A percentile compares a stretch with the other conserved stretches of the same genome.
Conservation (phyloP, 208 protist species). For the Trypanosoma vivax region DNA sequence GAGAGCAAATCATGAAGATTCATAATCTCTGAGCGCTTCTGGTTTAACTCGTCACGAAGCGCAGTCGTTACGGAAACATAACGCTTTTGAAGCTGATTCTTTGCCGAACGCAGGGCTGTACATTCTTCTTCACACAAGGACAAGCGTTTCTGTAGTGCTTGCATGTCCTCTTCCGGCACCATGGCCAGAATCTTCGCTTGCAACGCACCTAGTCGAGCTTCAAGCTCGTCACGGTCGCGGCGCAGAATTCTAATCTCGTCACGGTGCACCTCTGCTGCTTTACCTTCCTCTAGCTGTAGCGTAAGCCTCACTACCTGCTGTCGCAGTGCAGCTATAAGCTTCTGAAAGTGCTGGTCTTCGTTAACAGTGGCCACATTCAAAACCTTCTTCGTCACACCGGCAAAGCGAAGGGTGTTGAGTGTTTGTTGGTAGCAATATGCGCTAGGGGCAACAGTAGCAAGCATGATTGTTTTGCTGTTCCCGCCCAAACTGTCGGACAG, state of each 20-base stretch:
- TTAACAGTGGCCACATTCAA: slow-evolving; percentile 83
- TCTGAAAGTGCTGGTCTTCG: slow-evolving; percentile 74
- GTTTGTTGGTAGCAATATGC: slow-evolving; percentile 81
- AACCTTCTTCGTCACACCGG: slow-evolving; percentile 73
- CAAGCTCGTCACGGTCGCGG: slow-evolving; percentile 40
- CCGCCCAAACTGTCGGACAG: slow-evolving; percentile 79
- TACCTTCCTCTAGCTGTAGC: slow-evolving; percentile 67
- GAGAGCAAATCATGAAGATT: slow-evolving; percentile 32
- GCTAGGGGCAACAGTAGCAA: slow-evolving; percentile 78
- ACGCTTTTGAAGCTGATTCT: slow-evolving; percentile 38
- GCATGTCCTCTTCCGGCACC: slow-evolving; percentile 31
- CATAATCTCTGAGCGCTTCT: slow-evolving; percentile 38
- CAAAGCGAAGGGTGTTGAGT: slow-evolving; percentile 84
- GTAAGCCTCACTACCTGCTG: slow-evolving; percentile 77
- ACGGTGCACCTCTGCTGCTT: slow-evolving; percentile 45
- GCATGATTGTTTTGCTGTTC: slow-evolving; percentile 88
- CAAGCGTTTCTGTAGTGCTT: slow-evolving; percentile 33
- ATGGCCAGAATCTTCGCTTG: slow-evolving; percentile 26
- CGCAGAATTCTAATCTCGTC: slow-evolving; percentile 41
- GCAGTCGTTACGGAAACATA: slow-evolving; percentile 35
- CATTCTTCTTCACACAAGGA: slow-evolving; percentile 40
- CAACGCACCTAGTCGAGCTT: slow-evolving; percentile 32
- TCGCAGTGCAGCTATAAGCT: slow-evolving; percentile 62
- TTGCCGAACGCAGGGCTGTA: slow-evolving; percentile 37
- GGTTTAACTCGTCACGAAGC: slow-evolving; percentile 60